Evolutionary conservation across 2,329 filamentous ascomycete species (phyloP).

Genomic region (Paecilomyces formosus): DNA sequence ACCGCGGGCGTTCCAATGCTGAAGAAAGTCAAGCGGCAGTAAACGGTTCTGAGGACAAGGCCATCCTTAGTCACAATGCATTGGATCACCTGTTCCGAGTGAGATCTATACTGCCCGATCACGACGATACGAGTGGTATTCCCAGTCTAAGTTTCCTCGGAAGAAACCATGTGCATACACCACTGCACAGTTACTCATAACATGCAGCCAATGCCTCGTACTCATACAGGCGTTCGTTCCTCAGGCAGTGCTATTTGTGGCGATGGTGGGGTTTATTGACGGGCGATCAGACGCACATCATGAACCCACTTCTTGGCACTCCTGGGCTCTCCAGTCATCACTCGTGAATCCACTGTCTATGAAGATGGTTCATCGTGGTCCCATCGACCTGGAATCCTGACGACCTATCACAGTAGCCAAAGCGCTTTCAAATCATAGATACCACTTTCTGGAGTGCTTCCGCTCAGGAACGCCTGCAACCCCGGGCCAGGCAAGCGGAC

Average conservation of each 20-base stretch:
- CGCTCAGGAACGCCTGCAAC: background rate
- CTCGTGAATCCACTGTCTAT: background rate
- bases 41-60: background rate
- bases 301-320: background rate
- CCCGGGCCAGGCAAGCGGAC: background rate
- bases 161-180: background rate
- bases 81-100: background rate
- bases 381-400: background rate
- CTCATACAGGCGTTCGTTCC: background rate
- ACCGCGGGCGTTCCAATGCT: background rate
- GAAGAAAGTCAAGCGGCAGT: background rate
- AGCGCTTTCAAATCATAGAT: background rate
- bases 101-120: background rate
- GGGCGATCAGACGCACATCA: conserved; percentile 17
- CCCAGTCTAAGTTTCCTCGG: background rate
- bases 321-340: background rate
- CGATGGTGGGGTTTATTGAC: conserved; percentile 1
- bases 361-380: background rate
- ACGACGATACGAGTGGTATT: background rate
- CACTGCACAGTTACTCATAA: background rate
- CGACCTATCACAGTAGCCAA: background rate
- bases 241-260: background rate
- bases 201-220: background rate
- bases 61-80: background rate
- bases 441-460: background rate